These are phyloP conservation scores for Tuber aestivum DNA, from an alignment of 495 filamentous ascomycete genomes.

Conservation along the genomic window DNA sequence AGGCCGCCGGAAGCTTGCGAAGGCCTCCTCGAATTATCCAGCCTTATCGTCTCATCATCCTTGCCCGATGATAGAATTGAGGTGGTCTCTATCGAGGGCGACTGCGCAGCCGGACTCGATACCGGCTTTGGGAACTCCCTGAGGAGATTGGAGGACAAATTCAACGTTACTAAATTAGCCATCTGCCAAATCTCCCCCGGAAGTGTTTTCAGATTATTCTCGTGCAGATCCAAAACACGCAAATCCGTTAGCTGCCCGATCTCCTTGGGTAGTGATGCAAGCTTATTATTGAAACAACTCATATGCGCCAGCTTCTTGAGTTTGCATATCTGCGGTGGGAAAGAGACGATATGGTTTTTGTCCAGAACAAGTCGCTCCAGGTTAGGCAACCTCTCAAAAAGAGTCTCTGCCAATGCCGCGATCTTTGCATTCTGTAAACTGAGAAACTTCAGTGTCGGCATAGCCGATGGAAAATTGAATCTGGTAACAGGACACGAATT, in stretches of 20 bases:
- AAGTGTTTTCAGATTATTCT: slow-evolving; percentile 82
- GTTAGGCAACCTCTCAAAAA: slow-evolving; percentile 81
- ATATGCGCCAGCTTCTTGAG: slow-evolving; percentile 80
- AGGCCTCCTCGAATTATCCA: slow-evolving; percentile 55
- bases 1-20: slow-evolving; percentile 76
- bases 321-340: slow-evolving; percentile 76
- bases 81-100: slow-evolving; percentile 16
- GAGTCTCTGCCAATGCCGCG: slow-evolving; percentile 70
- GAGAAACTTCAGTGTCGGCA: slow-evolving; percentile 74
- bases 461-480: slow-evolving; percentile 70
- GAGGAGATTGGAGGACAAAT: slow-evolving; percentile 89
- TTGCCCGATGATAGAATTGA: slow-evolving; percentile 15
- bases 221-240: slow-evolving; percentile 74
- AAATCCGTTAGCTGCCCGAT: slow-evolving; percentile 81
- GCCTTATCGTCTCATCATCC: slow-evolving; percentile 17
- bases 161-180: slow-evolving; percentile 78
- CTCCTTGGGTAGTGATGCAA: slow-evolving; percentile 73
- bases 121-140: slow-evolving; percentile 81
- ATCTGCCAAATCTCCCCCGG: slow-evolving; percentile 93
- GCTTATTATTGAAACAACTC: slow-evolving; percentile 84
- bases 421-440: slow-evolving; percentile 86
- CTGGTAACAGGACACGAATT: slow-evolving; percentile 91
- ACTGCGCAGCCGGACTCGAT: slow-evolving; percentile 50
- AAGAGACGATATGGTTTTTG: slow-evolving; percentile 88
- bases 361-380: slow-evolving; percentile 81